phyloP scores from a whole-genome alignment of 1,284 basidiomycete genomes.

The Malassezia nana region DNA sequence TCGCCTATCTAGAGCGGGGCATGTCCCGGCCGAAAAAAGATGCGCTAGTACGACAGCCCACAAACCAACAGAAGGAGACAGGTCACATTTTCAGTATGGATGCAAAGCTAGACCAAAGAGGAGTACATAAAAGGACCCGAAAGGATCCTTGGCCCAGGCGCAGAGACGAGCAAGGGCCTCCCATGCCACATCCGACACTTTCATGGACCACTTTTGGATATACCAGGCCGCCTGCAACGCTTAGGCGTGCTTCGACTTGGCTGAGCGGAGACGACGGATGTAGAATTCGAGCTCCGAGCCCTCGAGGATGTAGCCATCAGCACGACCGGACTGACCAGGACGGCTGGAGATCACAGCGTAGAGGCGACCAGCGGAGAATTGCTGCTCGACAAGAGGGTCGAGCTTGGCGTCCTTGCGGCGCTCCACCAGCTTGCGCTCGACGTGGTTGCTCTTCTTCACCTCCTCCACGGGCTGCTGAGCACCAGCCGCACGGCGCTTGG shows the following conservation, averaged over 20 bases:
- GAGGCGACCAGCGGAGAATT: constrained; percentile 46
- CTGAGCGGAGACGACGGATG: constrained; percentile 39
- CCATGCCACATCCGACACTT: constrained; percentile 6
- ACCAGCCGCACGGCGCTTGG: constrained; percentile 42
- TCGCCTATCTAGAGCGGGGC: neutral
- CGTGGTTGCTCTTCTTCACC: constrained; percentile 36
- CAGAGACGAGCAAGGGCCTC: neutral
- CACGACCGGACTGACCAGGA: constrained; percentile 44
- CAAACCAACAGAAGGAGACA: neutral
- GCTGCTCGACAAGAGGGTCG: constrained; percentile 47
- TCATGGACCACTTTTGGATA: constrained; percentile 17
- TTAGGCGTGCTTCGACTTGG: constrained; percentile 38
- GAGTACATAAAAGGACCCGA: constrained; percentile 9
- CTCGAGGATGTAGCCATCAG: constrained; percentile 48
- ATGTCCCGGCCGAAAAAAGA: too few species aligned
- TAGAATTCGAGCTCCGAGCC: constrained; percentile 47
- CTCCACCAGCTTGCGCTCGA: constrained; percentile 36
- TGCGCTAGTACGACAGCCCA: neutral
- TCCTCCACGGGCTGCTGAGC: constrained; percentile 30
- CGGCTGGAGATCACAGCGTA: constrained; percentile 45
- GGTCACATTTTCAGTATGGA: constrained; percentile 17
- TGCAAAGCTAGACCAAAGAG: constrained; percentile 11
- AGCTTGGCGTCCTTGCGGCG: constrained; percentile 42
- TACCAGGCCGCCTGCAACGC: constrained; percentile 1
- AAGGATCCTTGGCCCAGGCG: neutral